A percentile compares a stretch with the other conserved stretches of the same genome.
phyloP scores from a whole-genome alignment of 192 early-diverging fungal genomes.

The Thamnidium elegans region DNA sequence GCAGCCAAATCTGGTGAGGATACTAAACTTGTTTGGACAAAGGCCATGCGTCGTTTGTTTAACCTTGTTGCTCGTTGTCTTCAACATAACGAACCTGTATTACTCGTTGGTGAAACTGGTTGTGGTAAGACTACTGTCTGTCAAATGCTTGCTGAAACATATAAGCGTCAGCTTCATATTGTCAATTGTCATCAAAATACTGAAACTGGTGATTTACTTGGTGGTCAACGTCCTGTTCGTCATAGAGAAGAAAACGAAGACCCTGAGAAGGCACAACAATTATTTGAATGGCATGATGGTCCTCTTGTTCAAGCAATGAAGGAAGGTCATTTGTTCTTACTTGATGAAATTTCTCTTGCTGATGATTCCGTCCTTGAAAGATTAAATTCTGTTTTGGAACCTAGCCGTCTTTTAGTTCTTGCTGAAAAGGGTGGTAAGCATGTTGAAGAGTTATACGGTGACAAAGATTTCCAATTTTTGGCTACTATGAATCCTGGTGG shows the following conservation, averaged over 20 bases:
- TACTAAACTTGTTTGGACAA: slow-evolving; percentile 85
- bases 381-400: slow-evolving; percentile 92
- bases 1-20: slow-evolving; percentile 21
- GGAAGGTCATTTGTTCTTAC: slow-evolving; percentile 81
- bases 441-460: slow-evolving; percentile 68
- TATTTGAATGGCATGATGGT: slow-evolving; percentile 98
- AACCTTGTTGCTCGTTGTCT: slow-evolving; percentile 80
- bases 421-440: slow-evolving; percentile 84
- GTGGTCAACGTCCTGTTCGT: slow-evolving; percentile 89
- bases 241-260: slow-evolving; percentile 57
- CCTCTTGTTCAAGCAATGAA: slow-evolving; percentile 90
- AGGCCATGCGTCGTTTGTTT: slow-evolving; percentile 88
- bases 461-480: slow-evolving; percentile 80
- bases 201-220: slow-evolving; percentile 92
- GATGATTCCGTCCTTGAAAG: slow-evolving; percentile 98
- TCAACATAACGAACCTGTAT: slow-evolving; percentile 81
- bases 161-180: slow-evolving; percentile 65
- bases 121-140: slow-evolving; percentile 98
- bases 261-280: slow-evolving; percentile 34
- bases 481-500: slow-evolving; percentile 99
- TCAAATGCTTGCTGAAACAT: slow-evolving; percentile 81
- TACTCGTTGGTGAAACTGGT: slow-evolving; percentile 98
- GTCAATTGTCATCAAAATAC: slow-evolving; percentile 98
- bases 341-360: slow-evolving; percentile 98
- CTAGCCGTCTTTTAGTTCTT: slow-evolving; percentile 76